phyloP scores from a whole-genome alignment of 345 rosid genomes.

The Murraya koenigii region DNA sequence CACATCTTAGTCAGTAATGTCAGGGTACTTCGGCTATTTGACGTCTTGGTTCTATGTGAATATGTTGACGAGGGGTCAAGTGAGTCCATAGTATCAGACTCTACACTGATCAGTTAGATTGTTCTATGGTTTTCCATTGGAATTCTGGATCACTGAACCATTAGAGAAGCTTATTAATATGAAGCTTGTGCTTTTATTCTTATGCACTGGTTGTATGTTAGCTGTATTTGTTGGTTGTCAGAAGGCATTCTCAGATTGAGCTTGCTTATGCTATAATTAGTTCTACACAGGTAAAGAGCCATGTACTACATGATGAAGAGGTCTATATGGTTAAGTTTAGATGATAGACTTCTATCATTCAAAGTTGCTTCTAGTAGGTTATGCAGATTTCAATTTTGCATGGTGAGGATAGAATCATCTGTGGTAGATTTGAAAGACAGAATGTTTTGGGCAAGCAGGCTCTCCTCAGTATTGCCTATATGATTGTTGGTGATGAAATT shows the following conservation, averaged over 20 bases:
- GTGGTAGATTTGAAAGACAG: neutral
- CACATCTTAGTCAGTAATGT: slow-evolving; percentile 9
- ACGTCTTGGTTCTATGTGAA: slow-evolving; percentile 33
- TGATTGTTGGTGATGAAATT: slow-evolving; percentile 11
- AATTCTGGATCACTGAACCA: slow-evolving; percentile 28
- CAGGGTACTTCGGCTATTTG: slow-evolving; percentile 18
- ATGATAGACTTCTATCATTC: slow-evolving; percentile 21
- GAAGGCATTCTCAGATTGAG: slow-evolving; percentile 15
- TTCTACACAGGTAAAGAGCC: slow-evolving; percentile 14
- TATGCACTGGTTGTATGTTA: slow-evolving; percentile 16
- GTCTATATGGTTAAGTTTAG: slow-evolving; percentile 9
- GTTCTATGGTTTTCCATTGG: slow-evolving; percentile 31
- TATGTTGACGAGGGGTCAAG: slow-evolving; percentile 24
- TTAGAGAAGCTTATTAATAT: slow-evolving; percentile 27
- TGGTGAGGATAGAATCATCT: slow-evolving; percentile 5
- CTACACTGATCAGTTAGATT: slow-evolving; percentile 24
- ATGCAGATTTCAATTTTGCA: slow-evolving; percentile 8
- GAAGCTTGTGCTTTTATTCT: slow-evolving; percentile 20
- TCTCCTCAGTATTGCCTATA: neutral
- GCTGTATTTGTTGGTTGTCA: slow-evolving; percentile 5
- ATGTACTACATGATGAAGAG: slow-evolving; percentile 1
- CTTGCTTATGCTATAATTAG: slow-evolving; percentile 11
- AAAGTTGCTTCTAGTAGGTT: slow-evolving; percentile 15
- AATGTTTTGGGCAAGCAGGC: neutral
- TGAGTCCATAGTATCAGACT: slow-evolving; percentile 30